Conservation (phyloP, 225 moss, liverwort and hornwort species). For the Physcomitrium patens region DNA sequence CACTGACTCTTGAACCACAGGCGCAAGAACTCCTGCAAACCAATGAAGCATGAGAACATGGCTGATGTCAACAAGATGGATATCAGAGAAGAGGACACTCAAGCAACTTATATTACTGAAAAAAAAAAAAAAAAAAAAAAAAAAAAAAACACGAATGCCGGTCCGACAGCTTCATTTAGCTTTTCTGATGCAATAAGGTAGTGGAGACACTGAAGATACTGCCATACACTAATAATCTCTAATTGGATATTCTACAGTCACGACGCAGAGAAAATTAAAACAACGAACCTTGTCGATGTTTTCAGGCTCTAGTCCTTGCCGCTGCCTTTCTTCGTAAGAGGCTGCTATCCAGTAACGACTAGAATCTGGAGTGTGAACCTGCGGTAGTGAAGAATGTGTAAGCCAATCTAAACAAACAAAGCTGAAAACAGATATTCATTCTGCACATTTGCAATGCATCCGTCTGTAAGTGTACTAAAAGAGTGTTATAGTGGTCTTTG, state of each 20-base stretch:
- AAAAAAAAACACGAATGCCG: neutral
- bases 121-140: neutral
- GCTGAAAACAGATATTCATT: neutral
- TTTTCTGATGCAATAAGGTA: neutral
- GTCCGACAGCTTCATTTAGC: neutral
- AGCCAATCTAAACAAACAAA: neutral
- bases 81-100: constrained; percentile 20
- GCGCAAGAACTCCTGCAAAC: constrained; percentile 67
- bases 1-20: constrained; percentile 75
- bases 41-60: constrained; percentile 5
- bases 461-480: too few relatives aligned
- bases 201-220: constrained; percentile 4
- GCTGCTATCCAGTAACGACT: constrained; percentile 95
- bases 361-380: constrained; percentile 98
- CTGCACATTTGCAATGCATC: too few relatives aligned
- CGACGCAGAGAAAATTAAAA: neutral
- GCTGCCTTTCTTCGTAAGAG: constrained; percentile 84
- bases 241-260: neutral
- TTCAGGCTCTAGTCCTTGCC: constrained; percentile 83
- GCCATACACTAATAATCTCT: neutral
- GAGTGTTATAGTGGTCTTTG: too few relatives aligned
- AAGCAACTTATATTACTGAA: neutral
- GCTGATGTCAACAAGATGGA: neutral
- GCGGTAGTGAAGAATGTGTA: constrained; percentile 4
- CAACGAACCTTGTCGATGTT: constrained; percentile 92